Evolutionary conservation across 495 filamentous ascomycete species (phyloP), one percentile per base, ranked within the genome.

Genomic region (Cladorrhinum samala): DNA sequence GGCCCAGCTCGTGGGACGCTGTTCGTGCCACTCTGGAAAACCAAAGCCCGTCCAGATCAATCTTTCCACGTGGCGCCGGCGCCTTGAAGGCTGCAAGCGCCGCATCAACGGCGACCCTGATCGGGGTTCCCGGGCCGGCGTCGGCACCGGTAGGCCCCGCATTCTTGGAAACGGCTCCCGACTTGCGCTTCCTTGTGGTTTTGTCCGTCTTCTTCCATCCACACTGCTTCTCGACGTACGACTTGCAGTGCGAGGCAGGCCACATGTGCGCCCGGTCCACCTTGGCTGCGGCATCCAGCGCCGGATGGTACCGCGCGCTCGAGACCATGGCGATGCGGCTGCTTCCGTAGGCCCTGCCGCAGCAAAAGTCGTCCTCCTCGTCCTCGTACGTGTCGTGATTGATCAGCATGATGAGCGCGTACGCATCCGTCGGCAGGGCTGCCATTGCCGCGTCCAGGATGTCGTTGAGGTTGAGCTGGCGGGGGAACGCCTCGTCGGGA

Each of bases 321-420:
- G 77, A 81, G 1, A 87, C 80, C 5, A 86, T 77, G 1, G 75
- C 71, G 3, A 87, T 71, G 4, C 85, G 68, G 54, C 75, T 79
- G 1, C 75, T 81, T 13, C 83, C 85, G 54, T 85, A 87, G 16
- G 85, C 84, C 23, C 80, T 70, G 2, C 84, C 85, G 58, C 83
- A 86, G 52, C 77, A 81, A 54, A 86, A 87, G 24, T 79, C 77
- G 52, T 87, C 85, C 3, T 85, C 77, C 2, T 83, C 80, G 57
- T 80, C 77, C 59, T 87, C 83, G 62, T 80, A 87, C 37, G 87
- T 61, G 59, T 89, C 85, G 17, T 84, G 79, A 16, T 82, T 59
- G 0, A 81, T 65, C 3, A 87, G 57, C 46, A 88, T 52, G 5
- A 83, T 52, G 2, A 86, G 54, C 0, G 82, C 71, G 51, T 84